Conservation (phyloP, 2,329 filamentous ascomycete genomes). For the Phialocephala sp. region DNA sequence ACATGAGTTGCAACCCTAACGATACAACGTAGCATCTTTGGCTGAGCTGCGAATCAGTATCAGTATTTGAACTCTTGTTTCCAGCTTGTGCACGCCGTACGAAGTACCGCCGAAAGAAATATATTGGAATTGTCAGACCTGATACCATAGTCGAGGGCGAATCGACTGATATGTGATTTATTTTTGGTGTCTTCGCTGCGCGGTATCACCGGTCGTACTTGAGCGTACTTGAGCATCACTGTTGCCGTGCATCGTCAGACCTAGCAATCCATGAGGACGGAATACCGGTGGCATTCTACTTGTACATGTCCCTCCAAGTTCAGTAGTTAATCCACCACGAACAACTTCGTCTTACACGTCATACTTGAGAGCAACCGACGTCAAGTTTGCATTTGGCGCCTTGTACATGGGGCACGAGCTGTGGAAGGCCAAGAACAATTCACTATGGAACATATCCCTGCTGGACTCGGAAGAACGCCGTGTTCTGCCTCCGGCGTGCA, state of each 20-base stretch:
- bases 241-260: slow-evolving; percentile 1
- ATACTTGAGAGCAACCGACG: not conserved
- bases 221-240: not conserved
- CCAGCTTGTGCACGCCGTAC: slow-evolving; percentile 6
- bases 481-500: not conserved
- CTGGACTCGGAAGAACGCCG: not conserved
- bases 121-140: slow-evolving; percentile 21
- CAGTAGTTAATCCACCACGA: not conserved
- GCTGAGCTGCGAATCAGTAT: slow-evolving; percentile 17
- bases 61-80: slow-evolving; percentile 5
- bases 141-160: slow-evolving; percentile 9
- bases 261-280: not conserved
- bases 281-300: not conserved
- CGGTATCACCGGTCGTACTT: not conserved
- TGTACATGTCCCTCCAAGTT: not conserved
- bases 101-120: slow-evolving; percentile 21
- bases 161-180: slow-evolving; percentile 9
- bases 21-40: slow-evolving; percentile 30
- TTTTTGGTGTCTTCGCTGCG: slow-evolving; percentile 5
- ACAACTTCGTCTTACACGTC: not conserved
- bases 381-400: not conserved
- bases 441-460: not conserved
- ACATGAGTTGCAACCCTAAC: not conserved
- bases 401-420: not conserved
- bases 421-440: not conserved